Conservation (phyloP, 2,329 filamentous ascomycete species). For the Aureobasidium zeae region DNA sequence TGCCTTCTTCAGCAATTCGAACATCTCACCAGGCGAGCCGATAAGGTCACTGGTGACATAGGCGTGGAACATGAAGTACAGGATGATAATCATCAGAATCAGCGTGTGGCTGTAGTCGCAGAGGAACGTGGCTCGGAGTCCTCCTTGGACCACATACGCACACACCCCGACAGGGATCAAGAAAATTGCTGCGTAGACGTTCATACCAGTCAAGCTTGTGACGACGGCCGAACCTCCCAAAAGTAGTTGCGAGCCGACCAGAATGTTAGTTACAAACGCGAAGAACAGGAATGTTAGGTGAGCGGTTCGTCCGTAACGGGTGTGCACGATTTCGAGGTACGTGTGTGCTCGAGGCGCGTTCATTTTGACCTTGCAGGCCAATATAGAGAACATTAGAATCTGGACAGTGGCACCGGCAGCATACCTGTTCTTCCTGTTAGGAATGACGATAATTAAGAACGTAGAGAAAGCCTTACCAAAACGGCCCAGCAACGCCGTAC, state of each 20-base stretch:
- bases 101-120: constrained; percentile 33
- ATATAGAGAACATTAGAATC: constrained; percentile 35
- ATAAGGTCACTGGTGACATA: constrained; percentile 33
- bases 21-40: constrained; percentile 33
- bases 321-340: constrained; percentile 33
- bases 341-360: constrained; percentile 32
- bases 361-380: constrained; percentile 34
- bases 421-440: constrained; percentile 24
- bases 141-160: constrained; percentile 31
- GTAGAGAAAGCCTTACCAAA: not conserved
- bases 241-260: constrained; percentile 35
- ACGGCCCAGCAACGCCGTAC: constrained; percentile 25
- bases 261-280: constrained; percentile 35
- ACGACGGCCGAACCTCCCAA: constrained; percentile 38
- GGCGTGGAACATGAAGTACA: constrained; percentile 37
- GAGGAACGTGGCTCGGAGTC: constrained; percentile 36
- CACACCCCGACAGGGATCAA: constrained; percentile 35
- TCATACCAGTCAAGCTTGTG: constrained; percentile 35
- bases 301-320: constrained; percentile 29
- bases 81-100: constrained; percentile 36
- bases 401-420: constrained; percentile 35
- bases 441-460: not conserved
- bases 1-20: constrained; percentile 33
- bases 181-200: constrained; percentile 37
- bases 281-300: constrained; percentile 36